Evolutionary conservation across 441 rosid genomes (phyloP).

Genomic region (Theobroma grandiflorum): DNA sequence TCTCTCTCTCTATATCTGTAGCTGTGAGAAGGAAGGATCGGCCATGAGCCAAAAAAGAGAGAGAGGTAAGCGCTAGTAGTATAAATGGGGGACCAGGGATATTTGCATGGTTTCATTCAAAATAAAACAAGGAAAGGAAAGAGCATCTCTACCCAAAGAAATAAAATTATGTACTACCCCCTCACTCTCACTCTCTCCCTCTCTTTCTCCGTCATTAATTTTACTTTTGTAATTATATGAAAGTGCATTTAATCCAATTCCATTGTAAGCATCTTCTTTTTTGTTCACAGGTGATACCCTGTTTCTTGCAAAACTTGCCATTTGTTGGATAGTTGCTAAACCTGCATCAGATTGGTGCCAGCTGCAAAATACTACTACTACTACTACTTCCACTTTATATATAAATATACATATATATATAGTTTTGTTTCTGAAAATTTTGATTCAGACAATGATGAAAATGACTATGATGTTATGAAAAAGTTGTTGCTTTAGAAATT

Average conservation of each 20-base stretch:
- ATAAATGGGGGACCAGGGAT: constrained; percentile 14
- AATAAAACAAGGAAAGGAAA: neutral
- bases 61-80: neutral
- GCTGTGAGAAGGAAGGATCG: neutral
- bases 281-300: constrained; percentile 33
- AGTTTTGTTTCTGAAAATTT: neutral
- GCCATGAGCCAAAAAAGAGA: neutral
- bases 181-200: too few species aligned
- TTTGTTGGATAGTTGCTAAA: constrained; percentile 41
- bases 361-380: constrained; percentile 39
- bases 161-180: too few species aligned
- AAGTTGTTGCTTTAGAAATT: neutral
- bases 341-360: constrained; percentile 44
- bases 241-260: constrained; percentile 36
- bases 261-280: constrained; percentile 40
- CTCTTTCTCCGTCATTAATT: neutral
- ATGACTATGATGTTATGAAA: constrained; percentile 28
- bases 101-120: neutral
- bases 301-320: constrained; percentile 42
- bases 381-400: neutral
- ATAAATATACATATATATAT: too few species aligned
- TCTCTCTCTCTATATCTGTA: neutral
- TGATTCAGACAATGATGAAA: constrained; percentile 46
- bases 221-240: constrained; percentile 26
- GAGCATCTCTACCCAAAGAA: neutral